Evolutionary conservation across 176 grass and related monocot species (phyloP), one percentile per base, ranked within the genome.

Genomic region (Alloteropsis semialata): DNA sequence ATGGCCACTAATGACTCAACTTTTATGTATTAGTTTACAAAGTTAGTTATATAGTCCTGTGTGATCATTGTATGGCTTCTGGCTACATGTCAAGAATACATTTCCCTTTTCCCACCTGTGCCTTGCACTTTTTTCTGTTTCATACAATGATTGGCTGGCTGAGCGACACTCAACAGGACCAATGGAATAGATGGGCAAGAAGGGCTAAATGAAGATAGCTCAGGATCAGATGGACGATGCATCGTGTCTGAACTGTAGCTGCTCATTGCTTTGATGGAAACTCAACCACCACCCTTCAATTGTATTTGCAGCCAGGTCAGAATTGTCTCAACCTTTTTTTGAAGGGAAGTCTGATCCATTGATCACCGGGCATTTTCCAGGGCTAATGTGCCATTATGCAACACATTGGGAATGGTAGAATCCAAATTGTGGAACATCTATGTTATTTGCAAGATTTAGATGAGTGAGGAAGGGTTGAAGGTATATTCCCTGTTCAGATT

Each of bases 41-140:
- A 36, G 65, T 73, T 86, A 46, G 70, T 82, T 78, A 78, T 77
- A 82, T 72, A 86, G 73, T 73, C 62, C 10, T 66, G 38, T 5
- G n/a, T 78, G 59, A 90, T 86, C 61, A 72, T 82, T 86, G 72
- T 48, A 65, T 72, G 78, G 18, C 83, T 42, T 82, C 19, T 72
- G 13, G 72, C 29, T 73, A 29, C 79, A 82, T 25, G 78, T 72
- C 73, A 82, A 90, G 78, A 76, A 57, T 74, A 33, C 57, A 55
- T 43, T 18, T 42, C 73, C 63, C 65, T 72, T 90, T 82, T 72
- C 46, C 64, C 83, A 72, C 29, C 17, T 45, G 65, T 51, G 36
- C 63, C 63, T 62, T 57, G 64, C 72, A 60, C n/a, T 10, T 84
- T 76, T 67, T 85, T 64, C 71, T 48, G 72, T 82, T 82, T 34